These are phyloP conservation scores for Calamus simplicifolius DNA, from an alignment of 176 grass and related monocot species.

Conservation along the genomic window DNA sequence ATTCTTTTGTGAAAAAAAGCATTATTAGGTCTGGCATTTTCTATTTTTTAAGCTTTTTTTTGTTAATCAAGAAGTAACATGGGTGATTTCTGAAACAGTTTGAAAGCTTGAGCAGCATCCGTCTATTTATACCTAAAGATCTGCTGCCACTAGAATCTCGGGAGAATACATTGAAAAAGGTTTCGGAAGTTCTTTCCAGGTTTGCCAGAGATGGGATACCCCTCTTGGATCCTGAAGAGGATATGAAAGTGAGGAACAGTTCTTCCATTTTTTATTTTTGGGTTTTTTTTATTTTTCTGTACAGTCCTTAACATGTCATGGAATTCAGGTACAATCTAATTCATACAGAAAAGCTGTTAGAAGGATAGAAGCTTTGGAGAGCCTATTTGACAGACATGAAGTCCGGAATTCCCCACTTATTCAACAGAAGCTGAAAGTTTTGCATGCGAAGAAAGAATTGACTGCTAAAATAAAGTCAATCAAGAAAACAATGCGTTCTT, in stretches of 20 bases:
- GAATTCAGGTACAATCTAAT: conserved; percentile 63
- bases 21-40: background rate
- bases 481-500: conserved; percentile 44
- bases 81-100: conserved; percentile 41
- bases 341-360: conserved; percentile 54
- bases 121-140: conserved; percentile 84
- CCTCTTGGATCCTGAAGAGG: conserved; percentile 90
- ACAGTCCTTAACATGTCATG: conserved; percentile 1
- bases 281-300: background rate
- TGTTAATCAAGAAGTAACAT: conserved; percentile 6
- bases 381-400: conserved; percentile 80
- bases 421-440: conserved; percentile 68
- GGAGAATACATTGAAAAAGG: conserved; percentile 77
- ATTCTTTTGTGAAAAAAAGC: too few species aligned
- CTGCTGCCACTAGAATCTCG: conserved; percentile 72
- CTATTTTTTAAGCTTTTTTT: conserved; percentile 1
- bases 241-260: conserved; percentile 80
- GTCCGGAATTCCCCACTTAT: conserved; percentile 65
- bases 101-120: conserved; percentile 69
- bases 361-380: conserved; percentile 89
- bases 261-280: background rate
- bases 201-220: conserved; percentile 89
- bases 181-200: conserved; percentile 71
- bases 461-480: conserved; percentile 70
- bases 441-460: conserved; percentile 87